Conservation (phyloP, 2,329 filamentous ascomycete species). For the Coccinonectria pachysandricola region DNA sequence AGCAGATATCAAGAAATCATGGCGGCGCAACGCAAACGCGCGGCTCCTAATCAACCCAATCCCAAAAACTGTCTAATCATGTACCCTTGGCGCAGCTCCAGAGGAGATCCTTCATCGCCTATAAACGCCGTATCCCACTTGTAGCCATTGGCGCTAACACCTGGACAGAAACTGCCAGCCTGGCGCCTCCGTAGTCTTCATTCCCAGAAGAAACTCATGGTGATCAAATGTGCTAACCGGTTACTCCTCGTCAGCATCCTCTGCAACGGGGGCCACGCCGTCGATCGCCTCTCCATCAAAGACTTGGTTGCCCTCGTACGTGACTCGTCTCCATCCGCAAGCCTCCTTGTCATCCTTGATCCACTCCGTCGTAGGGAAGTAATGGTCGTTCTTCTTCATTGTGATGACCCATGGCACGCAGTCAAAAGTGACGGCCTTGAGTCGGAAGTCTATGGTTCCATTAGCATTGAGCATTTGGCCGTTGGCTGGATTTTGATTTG, state of each 20-base stretch:
- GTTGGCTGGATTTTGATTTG: background rate
- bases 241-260: constrained; percentile 35
- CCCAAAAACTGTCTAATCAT: too few species aligned
- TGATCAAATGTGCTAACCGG: background rate
- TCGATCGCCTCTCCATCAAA: constrained; percentile 45
- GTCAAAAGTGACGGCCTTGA: constrained; percentile 97
- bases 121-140: constrained; percentile 23
- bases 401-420: constrained; percentile 99
- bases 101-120: constrained; percentile 27
- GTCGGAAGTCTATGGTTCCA: constrained; percentile 64
- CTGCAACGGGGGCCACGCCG: constrained; percentile 32
- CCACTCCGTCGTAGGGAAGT: constrained; percentile 65
- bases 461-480: constrained; percentile 7
- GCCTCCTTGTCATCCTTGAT: constrained; percentile 50
- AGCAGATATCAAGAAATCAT: too few species aligned
- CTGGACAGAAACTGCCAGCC: too few species aligned
- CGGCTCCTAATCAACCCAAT: too few species aligned
- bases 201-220: background rate
- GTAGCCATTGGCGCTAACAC: too few species aligned
- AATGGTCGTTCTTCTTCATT: constrained; percentile 99
- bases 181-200: background rate
- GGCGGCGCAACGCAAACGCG: too few species aligned
- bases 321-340: constrained; percentile 53
- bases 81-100: constrained; percentile 21
- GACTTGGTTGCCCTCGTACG: constrained; percentile 46